Evolutionary conservation across 306 rosid species (phyloP), one percentile per base, ranked within the genome.

Genomic region (Delonix regia): DNA sequence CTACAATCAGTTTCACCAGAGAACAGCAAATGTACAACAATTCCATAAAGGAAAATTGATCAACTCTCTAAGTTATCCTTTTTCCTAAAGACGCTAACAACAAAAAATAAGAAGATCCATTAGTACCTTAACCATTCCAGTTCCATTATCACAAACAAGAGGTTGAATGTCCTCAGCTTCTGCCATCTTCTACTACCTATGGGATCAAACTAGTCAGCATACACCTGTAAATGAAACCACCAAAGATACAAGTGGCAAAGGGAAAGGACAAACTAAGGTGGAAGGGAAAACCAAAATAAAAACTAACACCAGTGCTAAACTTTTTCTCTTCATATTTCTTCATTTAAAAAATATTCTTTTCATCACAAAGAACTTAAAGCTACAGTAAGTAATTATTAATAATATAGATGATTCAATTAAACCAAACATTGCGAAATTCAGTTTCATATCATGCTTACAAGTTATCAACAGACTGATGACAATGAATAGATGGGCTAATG

Each of bases 131-230:
- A 95, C 99, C 99, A 95, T 95, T 93, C 99, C 99, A 3, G 99
- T 95, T 84, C 99, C 99, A 84, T 95, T 95, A 84, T 95, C 99
- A 59, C 99, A 95, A 47, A 95, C 99, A 34, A 95, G 98, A n/a
- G 99, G 99, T 78, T 95, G 99, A 83, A 95, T 91, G 74, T 95
- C 99, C 93, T 95, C 99, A 24, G 85, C 77, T 19, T 95, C 99
- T 83, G 99, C 96, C 99, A 95, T 95, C 87, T 87, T 91, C 83
- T 85, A 78, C 63, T 44, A 72, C 82, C 91, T 85, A 83, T 61
- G 13, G 48, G 77, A 78, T 44, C 64, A 56, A 59, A 48, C 51
- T 65, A 62, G 57, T 89, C 38, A 72, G 18, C 19, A 59, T 25
- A 85, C 39, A 22, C 27, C 39, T 5, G 33, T 56, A 70, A 79